Percentiles rank a stretch among this genome's conserved stretches.
Evolutionary conservation across 169 alveolate species (phyloP).

Genomic region (Toxoplasma gondii): DNA sequence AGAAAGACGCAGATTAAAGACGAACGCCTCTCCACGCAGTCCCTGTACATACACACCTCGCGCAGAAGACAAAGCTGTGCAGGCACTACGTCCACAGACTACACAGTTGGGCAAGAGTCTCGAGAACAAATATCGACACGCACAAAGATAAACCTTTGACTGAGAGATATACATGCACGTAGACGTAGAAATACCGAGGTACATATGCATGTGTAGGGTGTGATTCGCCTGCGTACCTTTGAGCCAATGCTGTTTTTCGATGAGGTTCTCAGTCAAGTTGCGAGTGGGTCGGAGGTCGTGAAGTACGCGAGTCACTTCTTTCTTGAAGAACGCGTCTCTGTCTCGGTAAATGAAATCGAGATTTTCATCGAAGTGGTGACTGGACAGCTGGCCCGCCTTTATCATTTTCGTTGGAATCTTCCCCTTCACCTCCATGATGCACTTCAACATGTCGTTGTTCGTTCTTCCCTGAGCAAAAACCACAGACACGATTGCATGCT

Average conservation of each 20-base stretch:
- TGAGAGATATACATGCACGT: too few species aligned
- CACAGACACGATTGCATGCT: not conserved
- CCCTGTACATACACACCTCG: too few species aligned
- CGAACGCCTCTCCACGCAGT: too few species aligned
- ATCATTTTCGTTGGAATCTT: constrained; percentile 92
- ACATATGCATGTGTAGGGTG: not conserved
- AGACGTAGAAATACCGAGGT: too few species aligned
- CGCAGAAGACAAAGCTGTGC: too few species aligned
- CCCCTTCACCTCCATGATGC: constrained; percentile 95
- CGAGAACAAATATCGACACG: not conserved
- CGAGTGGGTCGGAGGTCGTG: constrained; percentile 84
- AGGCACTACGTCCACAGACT: not conserved
- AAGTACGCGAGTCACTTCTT: constrained; percentile 78
- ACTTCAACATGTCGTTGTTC: constrained; percentile 95
- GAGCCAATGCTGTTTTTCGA: constrained; percentile 81
- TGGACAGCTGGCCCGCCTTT: constrained; percentile 86
- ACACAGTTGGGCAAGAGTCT: not conserved
- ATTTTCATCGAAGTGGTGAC: constrained; percentile 87
- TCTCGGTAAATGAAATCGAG: constrained; percentile 78
- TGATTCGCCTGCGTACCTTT: constrained; percentile 58
- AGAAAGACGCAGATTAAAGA: not conserved
- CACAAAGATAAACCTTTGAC: too few species aligned
- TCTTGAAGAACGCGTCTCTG: constrained; percentile 83
- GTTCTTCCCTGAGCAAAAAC: constrained; percentile 86
- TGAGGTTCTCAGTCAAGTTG: constrained; percentile 79